These are phyloP conservation scores for Picochlorum sp. DNA, from an alignment of 139 green algal genomes.

Conservation along the genomic window DNA sequence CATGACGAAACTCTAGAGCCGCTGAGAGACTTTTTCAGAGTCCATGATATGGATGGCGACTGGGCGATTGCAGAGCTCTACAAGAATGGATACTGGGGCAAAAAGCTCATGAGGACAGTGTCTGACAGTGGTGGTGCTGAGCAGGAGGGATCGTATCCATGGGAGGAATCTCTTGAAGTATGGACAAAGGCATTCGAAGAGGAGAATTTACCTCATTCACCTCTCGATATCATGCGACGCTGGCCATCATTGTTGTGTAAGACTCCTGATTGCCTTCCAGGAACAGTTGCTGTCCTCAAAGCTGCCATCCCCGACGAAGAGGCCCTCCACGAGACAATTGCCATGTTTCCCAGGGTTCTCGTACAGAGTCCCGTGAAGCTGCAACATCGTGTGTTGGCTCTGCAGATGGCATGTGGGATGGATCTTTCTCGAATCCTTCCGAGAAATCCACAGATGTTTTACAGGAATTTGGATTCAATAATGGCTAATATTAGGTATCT, in stretches of 20 bases:
- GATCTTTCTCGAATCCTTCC: background rate
- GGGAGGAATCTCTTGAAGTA: background rate
- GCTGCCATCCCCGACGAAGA: conserved; percentile 10
- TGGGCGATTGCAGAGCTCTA: conserved; percentile 6
- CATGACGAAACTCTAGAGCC: conserved; percentile 1
- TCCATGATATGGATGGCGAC: background rate
- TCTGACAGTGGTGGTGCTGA: background rate
- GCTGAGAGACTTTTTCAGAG: conserved; percentile 1
- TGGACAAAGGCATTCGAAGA: conserved; percentile 6
- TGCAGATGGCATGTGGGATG: conserved; percentile 3
- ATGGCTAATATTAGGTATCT: conserved; percentile 7
- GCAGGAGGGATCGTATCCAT: background rate
- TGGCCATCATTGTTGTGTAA: conserved; percentile 3
- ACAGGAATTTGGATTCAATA: conserved; percentile 4
- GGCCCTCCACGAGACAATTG: background rate
- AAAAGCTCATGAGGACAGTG: conserved; percentile 4
- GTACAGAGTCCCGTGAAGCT: conserved; percentile 1
- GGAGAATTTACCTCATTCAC: conserved; percentile 6
- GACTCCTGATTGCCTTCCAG: background rate
- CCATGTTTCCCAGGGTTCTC: conserved; percentile 3
- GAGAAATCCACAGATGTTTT: background rate
- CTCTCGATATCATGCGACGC: background rate
- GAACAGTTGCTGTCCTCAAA: conserved; percentile 7
- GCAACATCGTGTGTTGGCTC: conserved; percentile 1
- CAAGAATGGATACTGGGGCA: conserved; percentile 8